Conservation (phyloP, 2,329 filamentous ascomycete genomes). For the Xylariaceae sp. region DNA sequence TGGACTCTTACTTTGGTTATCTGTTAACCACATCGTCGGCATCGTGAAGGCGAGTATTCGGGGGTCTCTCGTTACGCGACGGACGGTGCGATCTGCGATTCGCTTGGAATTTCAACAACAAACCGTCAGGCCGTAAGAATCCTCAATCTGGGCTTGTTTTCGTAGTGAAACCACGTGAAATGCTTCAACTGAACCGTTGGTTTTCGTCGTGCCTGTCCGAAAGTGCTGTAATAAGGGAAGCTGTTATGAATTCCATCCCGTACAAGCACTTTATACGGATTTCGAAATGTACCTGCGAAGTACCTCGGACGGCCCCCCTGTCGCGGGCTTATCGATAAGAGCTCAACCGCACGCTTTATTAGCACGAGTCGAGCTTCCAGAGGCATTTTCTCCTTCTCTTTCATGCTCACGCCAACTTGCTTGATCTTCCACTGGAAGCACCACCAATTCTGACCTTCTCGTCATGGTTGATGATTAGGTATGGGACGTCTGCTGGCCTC, state of each 20-base stretch:
- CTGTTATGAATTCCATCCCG: not conserved
- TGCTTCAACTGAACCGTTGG: not conserved
- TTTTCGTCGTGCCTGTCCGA: not conserved
- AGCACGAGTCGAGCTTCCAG: not conserved
- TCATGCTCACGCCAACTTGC: not conserved
- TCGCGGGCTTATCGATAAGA: not conserved
- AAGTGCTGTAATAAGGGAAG: not conserved
- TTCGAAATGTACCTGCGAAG: not conserved
- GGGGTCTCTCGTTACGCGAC: not conserved
- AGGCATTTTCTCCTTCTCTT: not conserved
- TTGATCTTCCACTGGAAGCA: not conserved
- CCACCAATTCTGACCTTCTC: not conserved
- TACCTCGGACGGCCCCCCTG: not conserved
- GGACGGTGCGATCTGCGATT: not conserved
- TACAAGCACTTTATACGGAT: not conserved
- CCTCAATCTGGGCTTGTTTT: not conserved
- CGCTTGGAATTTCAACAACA: not conserved
- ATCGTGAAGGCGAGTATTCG: slow-evolving; percentile 40
- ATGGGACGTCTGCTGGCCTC: not conserved
- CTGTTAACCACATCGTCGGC: slow-evolving; percentile 93
- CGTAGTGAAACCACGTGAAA: not conserved
- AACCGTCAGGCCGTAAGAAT: not conserved
- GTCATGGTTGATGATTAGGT: not conserved
- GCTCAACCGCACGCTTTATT: not conserved
- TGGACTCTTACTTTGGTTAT: slow-evolving; percentile 75